Evolutionary conservation across 2,329 filamentous ascomycete genomes (phyloP).

Genomic region (Diplodia mutila): DNA sequence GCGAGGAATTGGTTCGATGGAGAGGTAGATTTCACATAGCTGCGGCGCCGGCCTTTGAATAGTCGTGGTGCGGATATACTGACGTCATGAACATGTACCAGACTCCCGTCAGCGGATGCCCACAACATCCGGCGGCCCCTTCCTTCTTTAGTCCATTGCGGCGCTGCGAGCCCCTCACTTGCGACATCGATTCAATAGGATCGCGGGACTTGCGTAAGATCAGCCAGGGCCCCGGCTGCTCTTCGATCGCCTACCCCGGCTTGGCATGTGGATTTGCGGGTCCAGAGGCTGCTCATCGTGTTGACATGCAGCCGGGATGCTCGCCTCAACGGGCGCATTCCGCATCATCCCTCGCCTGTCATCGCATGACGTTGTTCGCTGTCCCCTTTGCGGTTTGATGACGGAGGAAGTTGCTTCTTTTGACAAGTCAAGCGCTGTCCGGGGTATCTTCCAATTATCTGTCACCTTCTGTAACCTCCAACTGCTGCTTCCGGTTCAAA

Average conservation of each 20-base stretch:
- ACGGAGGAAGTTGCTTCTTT: not conserved
- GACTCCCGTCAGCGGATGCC: constrained; percentile 11
- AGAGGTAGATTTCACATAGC: not conserved
- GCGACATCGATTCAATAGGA: constrained; percentile 7
- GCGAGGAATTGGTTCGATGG: not conserved
- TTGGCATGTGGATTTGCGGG: constrained; percentile 2
- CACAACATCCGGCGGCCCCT: constrained; percentile 7
- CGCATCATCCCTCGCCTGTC: constrained; percentile 2
- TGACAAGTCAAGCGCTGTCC: not conserved
- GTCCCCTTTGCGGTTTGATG: not conserved
- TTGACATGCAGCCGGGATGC: not conserved
- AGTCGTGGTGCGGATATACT: constrained; percentile 5
- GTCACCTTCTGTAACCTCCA: not conserved
- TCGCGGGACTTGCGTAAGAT: constrained; percentile 20
- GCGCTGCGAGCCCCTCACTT: constrained; percentile 22
- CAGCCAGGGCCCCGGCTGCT: not conserved
- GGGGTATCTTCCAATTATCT: not conserved
- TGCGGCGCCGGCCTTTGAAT: constrained; percentile 21
- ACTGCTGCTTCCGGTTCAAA: not conserved
- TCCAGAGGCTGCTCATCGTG: not conserved
- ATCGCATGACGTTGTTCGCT: not conserved
- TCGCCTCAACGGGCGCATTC: not conserved
- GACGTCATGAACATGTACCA: constrained; percentile 10
- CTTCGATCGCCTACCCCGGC: constrained; percentile 13
- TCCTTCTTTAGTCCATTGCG: constrained; percentile 12